Evolutionary conservation across 306 rosid species (phyloP).

Genomic region (Fragaria nilgerrensis): DNA sequence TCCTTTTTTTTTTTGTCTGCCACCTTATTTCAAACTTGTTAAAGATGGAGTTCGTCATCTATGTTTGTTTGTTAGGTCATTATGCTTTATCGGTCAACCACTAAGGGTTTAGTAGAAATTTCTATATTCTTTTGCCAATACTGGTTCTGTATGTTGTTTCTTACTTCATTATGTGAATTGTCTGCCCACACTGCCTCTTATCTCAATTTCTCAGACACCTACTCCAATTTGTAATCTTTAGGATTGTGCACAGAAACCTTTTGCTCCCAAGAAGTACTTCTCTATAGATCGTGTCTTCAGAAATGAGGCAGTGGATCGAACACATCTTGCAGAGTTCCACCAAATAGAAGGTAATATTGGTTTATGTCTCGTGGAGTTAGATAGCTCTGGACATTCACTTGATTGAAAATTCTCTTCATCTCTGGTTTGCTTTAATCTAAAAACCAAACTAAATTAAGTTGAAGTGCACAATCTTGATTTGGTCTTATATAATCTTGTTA

Average conservation of each 20-base stretch:
- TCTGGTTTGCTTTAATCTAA: too few species aligned
- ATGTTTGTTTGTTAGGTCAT: neutral
- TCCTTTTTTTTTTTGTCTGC: neutral
- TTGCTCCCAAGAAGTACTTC: conserved; percentile 80
- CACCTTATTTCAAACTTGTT: neutral
- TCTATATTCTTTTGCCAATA: neutral
- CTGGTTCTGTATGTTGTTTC: neutral
- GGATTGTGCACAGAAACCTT: conserved; percentile 64
- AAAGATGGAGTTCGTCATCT: too few species aligned
- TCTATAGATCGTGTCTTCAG: conserved; percentile 97
- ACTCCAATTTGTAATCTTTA: neutral
- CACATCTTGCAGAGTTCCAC: conserved; percentile 98
- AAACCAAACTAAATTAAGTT: too few species aligned
- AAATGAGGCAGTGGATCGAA: conserved; percentile 96
- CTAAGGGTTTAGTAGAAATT: neutral
- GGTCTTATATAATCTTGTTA: too few species aligned
- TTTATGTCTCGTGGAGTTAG: conserved; percentile 16
- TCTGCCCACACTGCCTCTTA: neutral
- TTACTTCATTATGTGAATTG: neutral
- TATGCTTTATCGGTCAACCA: neutral
- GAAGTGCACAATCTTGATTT: too few species aligned
- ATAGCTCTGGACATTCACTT: too few species aligned
- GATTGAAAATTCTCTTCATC: too few species aligned
- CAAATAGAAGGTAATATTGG: conserved; percentile 82
- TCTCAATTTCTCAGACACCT: neutral